A percentile compares a stretch with the other conserved stretches of the same genome.
phyloP scores from a whole-genome alignment of 75 land plant genomes.

The Sequoiadendron giganteum region DNA sequence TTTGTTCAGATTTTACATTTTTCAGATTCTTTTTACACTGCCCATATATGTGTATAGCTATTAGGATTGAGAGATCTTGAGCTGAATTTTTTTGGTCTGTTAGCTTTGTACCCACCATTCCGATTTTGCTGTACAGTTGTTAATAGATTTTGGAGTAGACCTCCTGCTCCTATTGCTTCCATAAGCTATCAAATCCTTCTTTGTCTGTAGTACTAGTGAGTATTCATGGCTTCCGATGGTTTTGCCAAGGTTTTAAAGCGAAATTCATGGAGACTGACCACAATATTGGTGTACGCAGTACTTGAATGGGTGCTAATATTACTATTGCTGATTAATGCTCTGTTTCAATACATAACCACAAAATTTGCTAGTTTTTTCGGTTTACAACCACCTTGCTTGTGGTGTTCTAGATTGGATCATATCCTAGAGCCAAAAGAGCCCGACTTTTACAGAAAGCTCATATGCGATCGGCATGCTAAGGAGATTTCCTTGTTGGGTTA shows the following conservation, averaged over 20 bases:
- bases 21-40: background rate
- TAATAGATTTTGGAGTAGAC: conserved; percentile 4
- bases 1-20: conserved; percentile 5
- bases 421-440: conserved; percentile 20
- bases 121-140: background rate
- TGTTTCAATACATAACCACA: conserved; percentile 34
- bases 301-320: conserved; percentile 53
- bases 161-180: conserved; percentile 1
- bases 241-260: background rate
- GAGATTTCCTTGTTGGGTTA: conserved; percentile 49
- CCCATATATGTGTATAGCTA: conserved; percentile 1
- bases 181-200: background rate
- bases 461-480: conserved; percentile 48
- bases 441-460: conserved; percentile 28
- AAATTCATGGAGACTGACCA: conserved; percentile 26
- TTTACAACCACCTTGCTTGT: conserved; percentile 38
- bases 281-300: conserved; percentile 33
- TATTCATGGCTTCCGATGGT: conserved; percentile 7
- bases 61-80: background rate
- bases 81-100: background rate
- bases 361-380: conserved; percentile 48
- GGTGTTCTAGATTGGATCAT: conserved; percentile 54
- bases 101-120: background rate
- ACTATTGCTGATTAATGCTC: conserved; percentile 39
- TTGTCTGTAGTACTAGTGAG: background rate